Base-by-base conservation (phyloP, 2,329 filamentous ascomycete genomes). In the Lecanicillium sp. region DNA sequence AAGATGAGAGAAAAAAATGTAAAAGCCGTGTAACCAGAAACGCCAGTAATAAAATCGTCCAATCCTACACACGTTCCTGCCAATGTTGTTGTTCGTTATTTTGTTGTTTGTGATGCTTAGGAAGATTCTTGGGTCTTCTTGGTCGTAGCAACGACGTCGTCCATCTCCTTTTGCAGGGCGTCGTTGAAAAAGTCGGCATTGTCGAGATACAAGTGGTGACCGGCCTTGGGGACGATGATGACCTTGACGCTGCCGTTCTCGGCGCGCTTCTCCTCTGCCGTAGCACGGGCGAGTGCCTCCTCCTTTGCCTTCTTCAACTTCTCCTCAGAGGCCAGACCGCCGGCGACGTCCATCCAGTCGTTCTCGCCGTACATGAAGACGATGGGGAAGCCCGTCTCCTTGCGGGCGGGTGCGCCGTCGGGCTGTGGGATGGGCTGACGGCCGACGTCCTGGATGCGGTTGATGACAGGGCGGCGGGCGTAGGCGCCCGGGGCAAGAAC, bases 311-410 rank as follows among this genome's bases (percentile, higher is more conserved):
- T 74, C 51, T 87, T 83, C 11, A 97, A 77, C 64, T 86, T 90
- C 66, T 90, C 80, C 60, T 86, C 80, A 0, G 90, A 83, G 0
- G 86, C 89, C 39, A 83, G 80, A 0, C 93, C 93, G 23, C 90
- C 93, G 0, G 82, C 81, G 8, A 93, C 83, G 56, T 98, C 93
- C 93, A 98, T 98, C 93, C 93, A 98, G 71, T 98, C 93, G 60
- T 93, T 84, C 59, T 97, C 90, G 54, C 93, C 93, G 62, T 98
- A 98, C 86, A 97, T 90, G 62, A 98, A 79, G 8, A 97, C 78
- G 26, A 97, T 73, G 0, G 93, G 91, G 42, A 90, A 74, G 1
- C 90, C 90, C 0, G 77, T 86, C 57, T 81, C 78, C 49, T 62
- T 67, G 33, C 58, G 49, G 14, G 56, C 49, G 9, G 55, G 51